These are phyloP conservation scores for Musa troglodytarum DNA, from an alignment of 176 grass and related monocot species.

Conservation along the genomic window DNA sequence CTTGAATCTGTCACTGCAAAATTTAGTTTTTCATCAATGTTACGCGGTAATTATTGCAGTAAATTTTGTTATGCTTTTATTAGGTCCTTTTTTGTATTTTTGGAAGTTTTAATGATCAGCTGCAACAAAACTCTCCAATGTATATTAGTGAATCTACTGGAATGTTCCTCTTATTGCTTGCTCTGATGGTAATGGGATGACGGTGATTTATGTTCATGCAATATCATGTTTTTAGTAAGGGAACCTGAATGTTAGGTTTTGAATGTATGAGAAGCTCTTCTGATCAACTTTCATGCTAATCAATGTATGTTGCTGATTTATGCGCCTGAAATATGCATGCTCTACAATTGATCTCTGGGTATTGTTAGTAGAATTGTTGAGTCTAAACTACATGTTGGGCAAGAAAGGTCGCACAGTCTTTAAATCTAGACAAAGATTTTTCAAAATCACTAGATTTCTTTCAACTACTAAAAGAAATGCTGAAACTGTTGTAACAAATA, in stretches of 20 bases:
- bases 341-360: neutral
- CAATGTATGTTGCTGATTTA: neutral
- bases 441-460: neutral
- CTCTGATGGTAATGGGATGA: neutral
- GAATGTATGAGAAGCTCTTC: neutral
- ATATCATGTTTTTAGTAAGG: neutral
- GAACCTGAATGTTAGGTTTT: neutral
- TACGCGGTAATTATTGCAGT: conserved; percentile 46
- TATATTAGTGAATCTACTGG: too few relatives aligned
- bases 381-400: neutral
- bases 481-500: neutral
- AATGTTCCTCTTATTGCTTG: too few relatives aligned
- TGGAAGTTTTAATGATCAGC: neutral
- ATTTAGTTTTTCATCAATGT: conserved; percentile 85
- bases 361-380: neutral
- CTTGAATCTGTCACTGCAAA: conserved; percentile 64
- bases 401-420: neutral
- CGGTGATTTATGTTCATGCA: neutral
- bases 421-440: neutral
- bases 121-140: neutral
- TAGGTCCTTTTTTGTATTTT: neutral
- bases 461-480: neutral
- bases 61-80: conserved; percentile 2
- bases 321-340: neutral
- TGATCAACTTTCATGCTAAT: neutral